Conservation (phyloP, 2,329 filamentous ascomycete species). For the Pseudovirgaria hyperparasitica region DNA sequence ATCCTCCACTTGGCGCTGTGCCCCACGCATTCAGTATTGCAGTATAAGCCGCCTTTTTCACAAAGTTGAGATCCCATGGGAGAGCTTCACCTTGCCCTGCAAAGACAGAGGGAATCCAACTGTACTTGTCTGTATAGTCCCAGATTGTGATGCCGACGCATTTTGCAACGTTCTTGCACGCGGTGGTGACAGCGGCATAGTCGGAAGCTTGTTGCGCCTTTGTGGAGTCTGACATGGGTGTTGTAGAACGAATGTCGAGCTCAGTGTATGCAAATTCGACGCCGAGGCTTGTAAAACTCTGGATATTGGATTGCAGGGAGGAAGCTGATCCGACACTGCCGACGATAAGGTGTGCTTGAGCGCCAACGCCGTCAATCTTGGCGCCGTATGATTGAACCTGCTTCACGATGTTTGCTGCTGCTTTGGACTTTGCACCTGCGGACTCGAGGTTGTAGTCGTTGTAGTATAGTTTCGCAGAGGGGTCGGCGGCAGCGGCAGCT, state of each 20-base stretch:
- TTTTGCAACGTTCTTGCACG: slow-evolving; percentile 38
- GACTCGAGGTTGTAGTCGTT: slow-evolving; percentile 34
- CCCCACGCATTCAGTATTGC: slow-evolving; percentile 12
- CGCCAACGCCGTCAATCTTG: slow-evolving; percentile 29
- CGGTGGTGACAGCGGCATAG: slow-evolving; percentile 31
- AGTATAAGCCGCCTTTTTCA: slow-evolving; percentile 27
- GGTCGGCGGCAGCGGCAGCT: slow-evolving; percentile 27
- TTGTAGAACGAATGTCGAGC: slow-evolving; percentile 42
- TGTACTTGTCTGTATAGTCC: slow-evolving; percentile 33
- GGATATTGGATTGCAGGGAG: slow-evolving; percentile 33
- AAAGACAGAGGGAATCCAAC: slow-evolving; percentile 32
- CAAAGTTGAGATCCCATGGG: slow-evolving; percentile 33
- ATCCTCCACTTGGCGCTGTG: slow-evolving; percentile 1
- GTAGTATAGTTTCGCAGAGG: slow-evolving; percentile 29
- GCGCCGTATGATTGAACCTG: slow-evolving; percentile 19
- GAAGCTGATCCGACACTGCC: slow-evolving; percentile 19
- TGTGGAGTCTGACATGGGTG: slow-evolving; percentile 13
- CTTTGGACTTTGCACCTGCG: slow-evolving; percentile 21
- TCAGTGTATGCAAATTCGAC: slow-evolving; percentile 51
- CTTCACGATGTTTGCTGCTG: slow-evolving; percentile 24
- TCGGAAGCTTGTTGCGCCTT: slow-evolving; percentile 11
- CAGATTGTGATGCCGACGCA: slow-evolving; percentile 52
- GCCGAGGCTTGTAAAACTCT: slow-evolving; percentile 37
- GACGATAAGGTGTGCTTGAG: slow-evolving; percentile 40
- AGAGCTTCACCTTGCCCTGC: slow-evolving; percentile 28